Evolutionary conservation across 805 yeast species (phyloP).

Genomic region (Nakazawaea holstii): DNA sequence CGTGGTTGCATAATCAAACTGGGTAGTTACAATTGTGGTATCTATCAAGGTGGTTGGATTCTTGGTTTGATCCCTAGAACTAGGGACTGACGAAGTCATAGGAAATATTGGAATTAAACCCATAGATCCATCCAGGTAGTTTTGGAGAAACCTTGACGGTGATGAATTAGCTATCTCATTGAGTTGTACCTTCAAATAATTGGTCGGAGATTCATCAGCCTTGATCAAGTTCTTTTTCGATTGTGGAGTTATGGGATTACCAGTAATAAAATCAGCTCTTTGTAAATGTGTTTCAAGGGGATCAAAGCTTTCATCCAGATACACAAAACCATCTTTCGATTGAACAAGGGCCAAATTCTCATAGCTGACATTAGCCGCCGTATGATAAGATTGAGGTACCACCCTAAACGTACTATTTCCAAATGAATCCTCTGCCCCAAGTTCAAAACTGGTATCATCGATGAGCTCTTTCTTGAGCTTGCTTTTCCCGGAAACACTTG

Average conservation of each 20-base stretch:
- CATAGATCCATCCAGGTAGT: slow-evolving; percentile 6
- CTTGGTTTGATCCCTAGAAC: neutral
- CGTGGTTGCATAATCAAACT: too few species aligned
- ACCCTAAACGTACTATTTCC: neutral
- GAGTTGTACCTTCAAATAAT: neutral
- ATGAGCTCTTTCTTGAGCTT: slow-evolving; percentile 21
- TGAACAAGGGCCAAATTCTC: neutral
- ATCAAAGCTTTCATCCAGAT: too few species aligned
- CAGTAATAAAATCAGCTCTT: too few species aligned
- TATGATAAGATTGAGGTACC: neutral
- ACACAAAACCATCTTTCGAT: neutral
- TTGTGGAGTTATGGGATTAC: neutral
- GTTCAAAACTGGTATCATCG: slow-evolving; percentile 48
- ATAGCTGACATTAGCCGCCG: neutral
- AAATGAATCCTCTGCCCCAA: slow-evolving; percentile 34
- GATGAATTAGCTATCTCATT: neutral
- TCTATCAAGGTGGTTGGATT: neutral
- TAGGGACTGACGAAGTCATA: neutral
- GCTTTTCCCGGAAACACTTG: slow-evolving; percentile 13
- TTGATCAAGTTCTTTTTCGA: neutral
- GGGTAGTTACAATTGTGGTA: too few species aligned
- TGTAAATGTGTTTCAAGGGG: too few species aligned
- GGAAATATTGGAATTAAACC: neutral
- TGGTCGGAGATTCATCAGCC: neutral
- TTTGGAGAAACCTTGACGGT: slow-evolving; percentile 3